A percentile compares a stretch with the other conserved stretches of the same genome.
Evolutionary conservation across 495 filamentous ascomycete genomes (phyloP).

Genomic region (Arthonia radiata): DNA sequence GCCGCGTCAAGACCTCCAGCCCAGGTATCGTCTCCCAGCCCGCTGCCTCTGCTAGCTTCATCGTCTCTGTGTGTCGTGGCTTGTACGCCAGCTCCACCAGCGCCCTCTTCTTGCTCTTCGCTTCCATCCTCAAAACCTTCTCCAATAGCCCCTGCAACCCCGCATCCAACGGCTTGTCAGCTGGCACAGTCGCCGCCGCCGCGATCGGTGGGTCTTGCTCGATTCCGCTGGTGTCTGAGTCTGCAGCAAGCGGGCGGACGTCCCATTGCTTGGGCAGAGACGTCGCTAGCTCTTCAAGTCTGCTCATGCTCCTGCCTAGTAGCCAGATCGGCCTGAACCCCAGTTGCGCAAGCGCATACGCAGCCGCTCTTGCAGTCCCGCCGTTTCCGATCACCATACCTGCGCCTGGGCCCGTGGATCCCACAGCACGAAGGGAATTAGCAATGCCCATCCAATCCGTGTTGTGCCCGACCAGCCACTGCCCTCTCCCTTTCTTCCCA

Average conservation of each 20-base stretch:
- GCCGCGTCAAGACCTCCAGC: conserved; percentile 70
- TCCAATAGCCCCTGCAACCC: conserved; percentile 41
- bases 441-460: conserved; percentile 94
- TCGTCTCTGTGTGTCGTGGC: conserved; percentile 57
- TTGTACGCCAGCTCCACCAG: conserved; percentile 95
- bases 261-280: conserved; percentile 56
- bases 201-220: conserved; percentile 35
- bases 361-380: conserved; percentile 75
- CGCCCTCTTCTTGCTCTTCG: conserved; percentile 24
- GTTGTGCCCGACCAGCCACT: conserved; percentile 56
- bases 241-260: conserved; percentile 34
- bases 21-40: conserved; percentile 80
- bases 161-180: conserved; percentile 59
- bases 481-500: conserved; percentile 16
- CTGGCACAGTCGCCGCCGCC: conserved; percentile 77
- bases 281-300: conserved; percentile 37
- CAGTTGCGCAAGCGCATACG: conserved; percentile 69
- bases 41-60: conserved; percentile 53
- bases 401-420: conserved; percentile 22
- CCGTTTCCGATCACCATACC: conserved; percentile 73
- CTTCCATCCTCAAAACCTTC: conserved; percentile 30
- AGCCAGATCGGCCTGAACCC: conserved; percentile 69
- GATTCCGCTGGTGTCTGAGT: conserved; percentile 22
- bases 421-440: conserved; percentile 48
- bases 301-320: conserved; percentile 47